These are phyloP conservation scores for Fragaria ananassa DNA, from an alignment of 306 rosid species.

Conservation along the genomic window DNA sequence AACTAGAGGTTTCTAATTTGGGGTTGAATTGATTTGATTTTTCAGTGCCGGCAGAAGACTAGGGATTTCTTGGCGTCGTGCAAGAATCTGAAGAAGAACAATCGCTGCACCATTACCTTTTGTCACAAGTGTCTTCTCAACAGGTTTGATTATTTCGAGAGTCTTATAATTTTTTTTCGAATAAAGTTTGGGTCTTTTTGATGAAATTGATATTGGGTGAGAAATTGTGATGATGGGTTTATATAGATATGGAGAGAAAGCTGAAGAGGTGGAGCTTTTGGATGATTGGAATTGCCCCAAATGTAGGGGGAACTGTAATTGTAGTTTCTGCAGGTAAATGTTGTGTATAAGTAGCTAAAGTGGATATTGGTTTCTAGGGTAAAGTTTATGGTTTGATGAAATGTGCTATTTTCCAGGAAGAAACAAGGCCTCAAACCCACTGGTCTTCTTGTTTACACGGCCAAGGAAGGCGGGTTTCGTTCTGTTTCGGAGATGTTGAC, in stretches of 20 bases:
- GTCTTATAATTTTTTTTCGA: not conserved
- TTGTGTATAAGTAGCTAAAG: not conserved
- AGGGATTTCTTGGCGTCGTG: constrained; percentile 53
- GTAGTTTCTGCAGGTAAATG: constrained; percentile 72
- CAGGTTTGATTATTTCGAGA: constrained; percentile 44
- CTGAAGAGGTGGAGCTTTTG: constrained; percentile 38
- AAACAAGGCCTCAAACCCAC: constrained; percentile 64
- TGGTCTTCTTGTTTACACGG: constrained; percentile 41
- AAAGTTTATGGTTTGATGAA: not conserved
- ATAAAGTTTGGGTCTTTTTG: not conserved
- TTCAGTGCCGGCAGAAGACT: constrained; percentile 75
- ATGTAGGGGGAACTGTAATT: constrained; percentile 72
- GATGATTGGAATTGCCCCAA: constrained; percentile 70
- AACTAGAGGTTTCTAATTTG: not conserved
- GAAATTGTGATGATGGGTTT: not conserved
- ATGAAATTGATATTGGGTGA: not conserved
- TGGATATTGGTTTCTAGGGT: constrained; percentile 12
- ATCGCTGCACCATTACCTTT: constrained; percentile 42
- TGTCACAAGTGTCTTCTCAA: constrained; percentile 69
- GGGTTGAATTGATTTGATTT: not conserved
- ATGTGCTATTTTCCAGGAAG: constrained; percentile 44
- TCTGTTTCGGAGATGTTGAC: constrained; percentile 62
- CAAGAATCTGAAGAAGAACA: constrained; percentile 34
- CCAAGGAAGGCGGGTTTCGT: constrained; percentile 55
- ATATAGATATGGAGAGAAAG: constrained; percentile 69